Percentiles rank a stretch among this genome's conserved stretches.
These are phyloP conservation scores for Suhomyces anneliseae DNA, from an alignment of 1,139 yeast genomes.

Conservation along the genomic window DNA sequence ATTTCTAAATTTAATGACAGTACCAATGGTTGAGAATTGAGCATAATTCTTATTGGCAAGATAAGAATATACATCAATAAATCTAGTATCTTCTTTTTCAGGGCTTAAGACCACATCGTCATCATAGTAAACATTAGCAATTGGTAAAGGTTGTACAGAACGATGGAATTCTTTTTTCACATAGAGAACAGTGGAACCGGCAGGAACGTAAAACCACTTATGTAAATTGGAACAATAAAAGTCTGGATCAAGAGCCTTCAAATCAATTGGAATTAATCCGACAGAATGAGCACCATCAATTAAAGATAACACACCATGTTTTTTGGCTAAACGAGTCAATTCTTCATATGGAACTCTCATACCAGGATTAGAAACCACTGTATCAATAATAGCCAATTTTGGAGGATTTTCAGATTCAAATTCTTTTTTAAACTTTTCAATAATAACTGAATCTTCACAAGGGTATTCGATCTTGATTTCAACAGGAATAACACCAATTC, in stretches of 20 bases:
- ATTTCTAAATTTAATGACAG: conserved; percentile 53
- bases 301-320: conserved; percentile 51
- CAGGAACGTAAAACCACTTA: conserved; percentile 67
- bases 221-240: conserved; percentile 65
- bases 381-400: conserved; percentile 57
- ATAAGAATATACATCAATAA: conserved; percentile 40
- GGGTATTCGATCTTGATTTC: conserved; percentile 52
- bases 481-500: conserved; percentile 45
- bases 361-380: conserved; percentile 66
- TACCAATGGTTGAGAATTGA: conserved; percentile 23
- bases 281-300: conserved; percentile 75
- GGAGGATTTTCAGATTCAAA: conserved; percentile 21
- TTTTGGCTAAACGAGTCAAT: conserved; percentile 47
- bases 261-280: conserved; percentile 54
- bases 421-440: conserved; percentile 37
- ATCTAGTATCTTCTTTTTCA: conserved; percentile 27
- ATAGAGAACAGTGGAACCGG: conserved; percentile 60
- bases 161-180: conserved; percentile 54
- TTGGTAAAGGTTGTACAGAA: conserved; percentile 57
- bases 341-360: conserved; percentile 55
- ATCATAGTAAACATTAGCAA: conserved; percentile 47
- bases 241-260: conserved; percentile 53
- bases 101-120: conserved; percentile 21
- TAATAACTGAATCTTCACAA: conserved; percentile 45
- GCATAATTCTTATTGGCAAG: conserved; percentile 39